These are phyloP conservation scores for Prosopis cineraria DNA, from an alignment of 306 rosid genomes.

Conservation along the genomic window DNA sequence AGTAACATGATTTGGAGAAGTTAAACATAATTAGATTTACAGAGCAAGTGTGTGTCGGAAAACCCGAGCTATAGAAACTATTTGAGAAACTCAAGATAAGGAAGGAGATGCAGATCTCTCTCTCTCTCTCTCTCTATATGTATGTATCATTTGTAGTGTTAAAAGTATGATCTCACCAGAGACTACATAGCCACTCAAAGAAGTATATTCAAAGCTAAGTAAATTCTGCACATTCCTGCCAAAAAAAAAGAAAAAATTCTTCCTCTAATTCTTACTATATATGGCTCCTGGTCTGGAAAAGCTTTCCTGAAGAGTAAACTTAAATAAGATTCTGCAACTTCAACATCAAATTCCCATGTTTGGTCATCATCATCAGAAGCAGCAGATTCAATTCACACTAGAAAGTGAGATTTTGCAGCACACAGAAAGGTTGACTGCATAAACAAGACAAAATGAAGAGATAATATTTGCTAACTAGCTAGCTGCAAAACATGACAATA, in stretches of 20 bases:
- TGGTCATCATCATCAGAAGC: neutral
- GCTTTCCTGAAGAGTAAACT: neutral
- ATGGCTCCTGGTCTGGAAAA: neutral
- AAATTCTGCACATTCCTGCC: too few species aligned
- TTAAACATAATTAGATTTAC: neutral
- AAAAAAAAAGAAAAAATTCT: neutral
- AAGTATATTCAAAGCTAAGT: too few species aligned
- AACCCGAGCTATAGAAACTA: neutral
- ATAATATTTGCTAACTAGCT: neutral
- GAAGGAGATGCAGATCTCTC: neutral
- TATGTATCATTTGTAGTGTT: neutral
- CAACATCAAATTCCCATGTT: neutral
- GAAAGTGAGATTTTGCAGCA: neutral
- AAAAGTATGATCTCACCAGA: neutral
- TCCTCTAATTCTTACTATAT: neutral
- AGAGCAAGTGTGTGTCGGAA: neutral
- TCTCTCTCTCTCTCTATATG: too few species aligned
- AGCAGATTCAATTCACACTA: neutral
- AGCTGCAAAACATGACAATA: too few species aligned
- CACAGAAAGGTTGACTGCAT: neutral
- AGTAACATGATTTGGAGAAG: neutral
- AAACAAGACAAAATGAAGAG: neutral
- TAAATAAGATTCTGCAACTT: neutral
- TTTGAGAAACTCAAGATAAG: neutral
- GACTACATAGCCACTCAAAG: neutral